Evolutionary conservation across 371 early-diverging fungal species (phyloP).

Genomic region (Chytridiales sp.): DNA sequence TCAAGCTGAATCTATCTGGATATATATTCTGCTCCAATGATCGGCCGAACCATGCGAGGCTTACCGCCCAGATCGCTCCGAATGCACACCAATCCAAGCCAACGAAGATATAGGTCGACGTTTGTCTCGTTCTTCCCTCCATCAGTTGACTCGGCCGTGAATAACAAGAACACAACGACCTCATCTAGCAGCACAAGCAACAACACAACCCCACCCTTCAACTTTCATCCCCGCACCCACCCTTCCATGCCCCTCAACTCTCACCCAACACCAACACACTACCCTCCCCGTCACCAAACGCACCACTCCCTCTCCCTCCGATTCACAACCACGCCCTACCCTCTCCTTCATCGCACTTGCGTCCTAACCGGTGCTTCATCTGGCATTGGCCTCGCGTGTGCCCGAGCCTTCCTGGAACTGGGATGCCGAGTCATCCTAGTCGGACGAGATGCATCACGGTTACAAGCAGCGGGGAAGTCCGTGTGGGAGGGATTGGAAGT

Average conservation of each 20-base stretch:
- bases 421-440: conserved; percentile 16
- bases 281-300: background rate
- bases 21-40: too few species aligned
- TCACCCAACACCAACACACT: background rate
- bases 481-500: background rate
- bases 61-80: too few species aligned
- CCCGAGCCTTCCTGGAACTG: conserved; percentile 13
- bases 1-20: too few species aligned
- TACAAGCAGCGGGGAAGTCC: background rate
- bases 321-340: background rate
- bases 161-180: background rate
- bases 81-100: too few species aligned
- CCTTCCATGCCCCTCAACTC: background rate
- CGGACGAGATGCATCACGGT: conserved; percentile 6
- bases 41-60: too few species aligned
- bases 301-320: conserved; percentile 2
- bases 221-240: background rate
- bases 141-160: background rate
- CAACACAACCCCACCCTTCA: background rate
- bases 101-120: too few species aligned
- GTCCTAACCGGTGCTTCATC: conserved; percentile 36
- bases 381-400: conserved; percentile 33
- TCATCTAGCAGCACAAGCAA: too few species aligned
- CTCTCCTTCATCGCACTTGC: conserved; percentile 10
- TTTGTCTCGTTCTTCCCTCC: background rate